Evolutionary conservation across 2,329 filamentous ascomycete species (phyloP).

Genomic region (Sporothrix brunneoviolacea): DNA sequence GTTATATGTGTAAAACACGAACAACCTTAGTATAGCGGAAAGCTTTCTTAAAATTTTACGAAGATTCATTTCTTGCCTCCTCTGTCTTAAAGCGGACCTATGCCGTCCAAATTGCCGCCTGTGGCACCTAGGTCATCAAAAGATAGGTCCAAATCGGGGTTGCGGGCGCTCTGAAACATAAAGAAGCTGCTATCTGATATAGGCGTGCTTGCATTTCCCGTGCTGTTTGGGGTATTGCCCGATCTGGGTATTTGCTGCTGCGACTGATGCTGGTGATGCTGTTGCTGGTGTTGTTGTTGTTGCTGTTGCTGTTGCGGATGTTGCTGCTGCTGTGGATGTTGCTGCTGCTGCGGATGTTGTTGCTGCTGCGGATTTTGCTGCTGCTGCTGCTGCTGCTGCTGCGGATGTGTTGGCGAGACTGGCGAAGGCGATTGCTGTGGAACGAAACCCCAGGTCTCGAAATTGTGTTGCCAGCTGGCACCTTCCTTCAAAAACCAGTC

Average conservation of each 20-base stretch:
- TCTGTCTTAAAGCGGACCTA: too few species aligned
- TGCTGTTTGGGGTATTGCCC: neutral
- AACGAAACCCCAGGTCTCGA: slow-evolving; percentile 44
- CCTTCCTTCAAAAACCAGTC: slow-evolving; percentile 54
- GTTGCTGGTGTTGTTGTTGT: neutral
- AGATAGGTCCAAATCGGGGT: slow-evolving; percentile 11
- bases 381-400: slow-evolving; percentile 5
- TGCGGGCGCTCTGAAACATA: neutral
- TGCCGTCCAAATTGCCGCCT: slow-evolving; percentile 23
- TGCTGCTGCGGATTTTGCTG: slow-evolving; percentile 2
- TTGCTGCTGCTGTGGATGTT: slow-evolving; percentile 4
- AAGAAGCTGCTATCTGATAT: slow-evolving; percentile 10
- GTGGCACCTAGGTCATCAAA: slow-evolving; percentile 22
- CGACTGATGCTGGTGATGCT: neutral
- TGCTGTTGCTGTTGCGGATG: neutral
- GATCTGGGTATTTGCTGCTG: neutral
- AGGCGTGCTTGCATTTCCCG: slow-evolving; percentile 4
- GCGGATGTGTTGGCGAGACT: neutral
- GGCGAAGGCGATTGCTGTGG: slow-evolving; percentile 2
- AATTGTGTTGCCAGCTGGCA: slow-evolving; percentile 52
- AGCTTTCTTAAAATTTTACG: too few species aligned
- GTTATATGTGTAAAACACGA: too few species aligned
- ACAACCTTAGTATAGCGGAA: too few species aligned
- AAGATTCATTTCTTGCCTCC: too few species aligned
- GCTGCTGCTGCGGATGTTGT: slow-evolving; percentile 7